Percentiles rank a stretch among this genome's conserved stretches.
Conservation (phyloP, 192 early-diverging fungal genomes). For the Linnemannia zychae region DNA sequence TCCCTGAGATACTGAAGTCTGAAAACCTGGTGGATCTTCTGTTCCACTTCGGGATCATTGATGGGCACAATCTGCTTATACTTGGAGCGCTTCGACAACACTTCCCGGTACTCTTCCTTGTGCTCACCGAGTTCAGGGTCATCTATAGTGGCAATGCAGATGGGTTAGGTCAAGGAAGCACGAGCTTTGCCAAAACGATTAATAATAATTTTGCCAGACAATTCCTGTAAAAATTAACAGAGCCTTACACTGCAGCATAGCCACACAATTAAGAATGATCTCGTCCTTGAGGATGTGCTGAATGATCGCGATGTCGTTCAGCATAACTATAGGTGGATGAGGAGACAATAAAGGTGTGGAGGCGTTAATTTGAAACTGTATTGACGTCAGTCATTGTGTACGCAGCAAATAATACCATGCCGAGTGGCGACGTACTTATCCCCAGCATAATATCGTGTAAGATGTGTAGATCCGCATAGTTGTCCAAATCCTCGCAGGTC, state of each 20-base stretch:
- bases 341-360: not conserved
- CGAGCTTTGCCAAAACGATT: not conserved
- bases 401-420: not conserved
- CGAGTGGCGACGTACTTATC: conserved; percentile 70
- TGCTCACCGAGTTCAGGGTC: conserved; percentile 78
- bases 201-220: not conserved
- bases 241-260: conserved; percentile 88
- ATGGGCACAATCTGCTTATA: conserved; percentile 88
- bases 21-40: conserved; percentile 90
- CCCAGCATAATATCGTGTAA: conserved; percentile 81
- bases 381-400: not conserved
- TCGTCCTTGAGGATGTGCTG: conserved; percentile 84
- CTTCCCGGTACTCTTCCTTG: conserved; percentile 83
- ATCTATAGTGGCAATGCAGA: conserved; percentile 60
- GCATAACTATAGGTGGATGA: conserved; percentile 65
- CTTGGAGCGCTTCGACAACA: conserved; percentile 69
- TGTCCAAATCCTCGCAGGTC: conserved; percentile 88
- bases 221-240: not conserved
- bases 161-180: not conserved
- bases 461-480: conserved; percentile 74
- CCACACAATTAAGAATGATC: conserved; percentile 75
- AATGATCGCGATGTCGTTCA: conserved; percentile 85
- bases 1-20: conserved; percentile 91
- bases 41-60: conserved; percentile 71
- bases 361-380: not conserved